These are phyloP conservation scores for Articulospora tetracladia DNA, from an alignment of 495 filamentous ascomycete species.

Conservation along the genomic window DNA sequence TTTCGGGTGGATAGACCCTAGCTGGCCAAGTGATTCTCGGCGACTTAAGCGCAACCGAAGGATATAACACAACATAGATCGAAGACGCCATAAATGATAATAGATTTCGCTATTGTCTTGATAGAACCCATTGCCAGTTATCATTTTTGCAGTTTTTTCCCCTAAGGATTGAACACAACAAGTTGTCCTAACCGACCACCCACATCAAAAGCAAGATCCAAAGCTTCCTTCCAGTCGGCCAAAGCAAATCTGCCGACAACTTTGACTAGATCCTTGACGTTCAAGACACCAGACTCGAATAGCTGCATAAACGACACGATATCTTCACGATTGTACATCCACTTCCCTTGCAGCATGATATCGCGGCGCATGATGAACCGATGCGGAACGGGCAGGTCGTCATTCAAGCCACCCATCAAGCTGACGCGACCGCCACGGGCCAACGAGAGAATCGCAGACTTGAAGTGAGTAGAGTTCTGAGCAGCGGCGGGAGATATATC, in stretches of 20 bases:
- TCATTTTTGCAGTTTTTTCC: too few species aligned
- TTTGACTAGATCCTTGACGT: constrained; percentile 22
- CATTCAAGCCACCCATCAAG: constrained; percentile 36
- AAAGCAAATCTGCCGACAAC: neutral
- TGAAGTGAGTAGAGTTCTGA: constrained; percentile 33
- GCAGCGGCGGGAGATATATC: constrained; percentile 44
- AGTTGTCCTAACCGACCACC: too few species aligned
- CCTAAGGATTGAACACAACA: too few species aligned
- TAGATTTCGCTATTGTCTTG: too few species aligned
- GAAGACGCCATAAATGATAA: too few species aligned
- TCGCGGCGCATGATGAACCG: constrained; percentile 31
- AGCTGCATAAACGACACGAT: constrained; percentile 34
- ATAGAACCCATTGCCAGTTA: too few species aligned
- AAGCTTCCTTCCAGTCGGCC: neutral
- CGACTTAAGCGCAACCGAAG: too few species aligned
- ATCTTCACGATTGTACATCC: constrained; percentile 45
- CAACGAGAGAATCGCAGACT: constrained; percentile 36
- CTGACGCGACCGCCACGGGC: constrained; percentile 36
- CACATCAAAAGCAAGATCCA: constrained; percentile 1
- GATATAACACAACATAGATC: too few species aligned
- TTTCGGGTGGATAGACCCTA: too few species aligned
- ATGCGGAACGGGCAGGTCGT: constrained; percentile 14
- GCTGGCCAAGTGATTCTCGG: too few species aligned
- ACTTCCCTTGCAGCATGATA: constrained; percentile 43
- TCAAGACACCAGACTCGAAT: constrained; percentile 37